phyloP scores from a whole-genome alignment of 2,329 filamentous ascomycete species.

The Talaromyces marneffei region DNA sequence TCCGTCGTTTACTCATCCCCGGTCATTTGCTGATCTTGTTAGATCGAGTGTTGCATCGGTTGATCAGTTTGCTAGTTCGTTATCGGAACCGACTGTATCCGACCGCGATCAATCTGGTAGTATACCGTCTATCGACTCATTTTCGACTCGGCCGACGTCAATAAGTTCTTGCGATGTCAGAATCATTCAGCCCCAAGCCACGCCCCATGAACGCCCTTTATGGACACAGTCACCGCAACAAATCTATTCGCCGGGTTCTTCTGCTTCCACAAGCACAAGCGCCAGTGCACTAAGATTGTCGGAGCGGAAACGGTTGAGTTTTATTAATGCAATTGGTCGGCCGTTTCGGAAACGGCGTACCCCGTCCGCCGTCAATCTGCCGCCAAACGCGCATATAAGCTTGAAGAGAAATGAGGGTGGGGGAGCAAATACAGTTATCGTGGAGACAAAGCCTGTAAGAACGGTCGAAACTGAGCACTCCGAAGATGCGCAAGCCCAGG shows the following conservation, averaged over 20 bases:
- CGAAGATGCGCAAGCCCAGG: constrained; percentile 19
- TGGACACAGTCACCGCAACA: background rate
- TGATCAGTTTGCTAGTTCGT: constrained; percentile 27
- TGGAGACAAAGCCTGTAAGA: constrained; percentile 21
- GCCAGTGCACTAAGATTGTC: constrained; percentile 23
- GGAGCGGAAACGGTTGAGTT: constrained; percentile 27
- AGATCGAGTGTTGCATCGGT: constrained; percentile 23
- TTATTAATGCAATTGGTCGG: constrained; percentile 32
- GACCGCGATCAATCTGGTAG: constrained; percentile 27
- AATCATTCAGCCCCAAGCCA: constrained; percentile 4
- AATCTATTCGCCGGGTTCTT: background rate
- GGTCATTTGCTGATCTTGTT: constrained; percentile 26
- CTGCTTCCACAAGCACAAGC: constrained; percentile 22
- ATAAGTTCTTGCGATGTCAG: constrained; percentile 33
- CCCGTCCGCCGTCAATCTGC: constrained; percentile 25
- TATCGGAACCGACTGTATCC: constrained; percentile 30
- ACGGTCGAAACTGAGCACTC: background rate
- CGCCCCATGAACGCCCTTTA: background rate
- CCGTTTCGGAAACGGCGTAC: constrained; percentile 32
- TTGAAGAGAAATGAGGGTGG: constrained; percentile 21
- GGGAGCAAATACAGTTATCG: constrained; percentile 27
- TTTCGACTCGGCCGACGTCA: constrained; percentile 37
- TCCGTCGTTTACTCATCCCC: constrained; percentile 25
- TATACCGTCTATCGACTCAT: constrained; percentile 33
- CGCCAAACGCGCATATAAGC: constrained; percentile 25